Evolutionary conservation across 257 asterid genomes (phyloP), one percentile per base, ranked within the genome.

Genomic region (Hygrophila difformis): DNA sequence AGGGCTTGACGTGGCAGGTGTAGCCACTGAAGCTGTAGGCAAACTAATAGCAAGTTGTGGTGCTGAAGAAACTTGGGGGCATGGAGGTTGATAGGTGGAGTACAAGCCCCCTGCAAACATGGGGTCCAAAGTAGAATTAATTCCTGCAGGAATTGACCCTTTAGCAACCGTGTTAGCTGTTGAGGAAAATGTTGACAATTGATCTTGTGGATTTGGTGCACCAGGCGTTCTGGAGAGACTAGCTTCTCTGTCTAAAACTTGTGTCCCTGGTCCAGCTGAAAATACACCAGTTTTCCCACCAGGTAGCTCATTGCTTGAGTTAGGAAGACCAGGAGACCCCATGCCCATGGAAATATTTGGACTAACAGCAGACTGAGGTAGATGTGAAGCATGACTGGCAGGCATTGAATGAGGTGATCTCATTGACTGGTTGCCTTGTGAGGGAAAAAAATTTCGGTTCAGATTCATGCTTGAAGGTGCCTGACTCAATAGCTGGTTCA

Each of bases 71-170:
- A 66, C 63, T 66, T 62, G 85, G 52, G 49, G 72, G 29, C 75
- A 51, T 22, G 70, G 61, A 48, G 74, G 63, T 49, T 64, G 88
- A 61, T 71, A 53, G 45, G 75, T 77, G 47, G 93, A 75, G 59
- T 75, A 73, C 43, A 60, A 42, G 63, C 77, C 95, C 64, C 87
- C 80, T 20, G 81, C 75, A 57, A 79, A 75, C 68, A 53, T 60
- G 24, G 79, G 51, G 63, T 65, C 68, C 21, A 65, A 55, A 40
- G 66, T 35, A 57, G 81, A 55, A 52, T 72, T 71, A 55, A 52
- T 56, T 69, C 79, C 82, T 31, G 84, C 61, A 55, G 67, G 70
- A 50, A 52, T 63, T 47, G 53, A 44, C 51, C 63, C 69, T 62
- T 71, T 72, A 48, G 74, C 64, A 71, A 69, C 78, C 42, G 51